These are phyloP conservation scores for Kluyveromyces wickerhamii DNA, from an alignment of 805 yeast species.

Conservation along the genomic window DNA sequence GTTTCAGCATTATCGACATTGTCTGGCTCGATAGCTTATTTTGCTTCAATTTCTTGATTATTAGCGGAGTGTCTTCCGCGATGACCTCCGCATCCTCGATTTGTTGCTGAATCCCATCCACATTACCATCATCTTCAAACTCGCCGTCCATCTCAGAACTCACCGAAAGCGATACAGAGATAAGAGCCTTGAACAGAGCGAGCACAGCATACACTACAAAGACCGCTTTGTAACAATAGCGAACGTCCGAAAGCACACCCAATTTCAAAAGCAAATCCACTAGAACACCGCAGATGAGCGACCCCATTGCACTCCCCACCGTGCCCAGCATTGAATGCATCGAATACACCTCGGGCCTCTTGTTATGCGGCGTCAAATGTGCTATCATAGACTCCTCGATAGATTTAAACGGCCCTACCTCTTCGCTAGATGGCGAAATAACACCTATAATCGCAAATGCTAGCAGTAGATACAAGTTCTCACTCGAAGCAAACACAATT, in stretches of 20 bases:
- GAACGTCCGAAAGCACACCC: slow-evolving; percentile 30
- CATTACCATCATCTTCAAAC: slow-evolving; percentile 7
- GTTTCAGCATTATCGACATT: slow-evolving; percentile 35
- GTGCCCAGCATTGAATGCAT: slow-evolving; percentile 63
- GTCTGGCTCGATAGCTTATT: slow-evolving; percentile 34
- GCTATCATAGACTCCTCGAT: slow-evolving; percentile 81
- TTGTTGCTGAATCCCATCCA: slow-evolving; percentile 7
- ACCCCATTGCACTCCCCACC: slow-evolving; percentile 67
- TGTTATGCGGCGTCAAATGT: slow-evolving; percentile 57
- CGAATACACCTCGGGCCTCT: slow-evolving; percentile 68
- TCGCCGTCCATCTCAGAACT: slow-evolving; percentile 42
- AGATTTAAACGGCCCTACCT: slow-evolving; percentile 84
- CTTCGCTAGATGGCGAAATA: slow-evolving; percentile 83
- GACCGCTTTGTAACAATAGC: slow-evolving; percentile 44
- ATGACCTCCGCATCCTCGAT: slow-evolving; percentile 12
- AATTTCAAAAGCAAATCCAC: slow-evolving; percentile 38
- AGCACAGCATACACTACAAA: slow-evolving; percentile 49
- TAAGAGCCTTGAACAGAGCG: slow-evolving; percentile 43
- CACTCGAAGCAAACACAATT: slow-evolving; percentile 46
- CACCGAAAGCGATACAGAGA: slow-evolving; percentile 43
- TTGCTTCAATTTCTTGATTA: slow-evolving; percentile 10
- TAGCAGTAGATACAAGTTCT: slow-evolving; percentile 48
- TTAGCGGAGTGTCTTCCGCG: slow-evolving; percentile 22
- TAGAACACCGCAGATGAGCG: slow-evolving; percentile 52
- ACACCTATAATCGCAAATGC: slow-evolving; percentile 77